Base-by-base conservation (phyloP, 805 yeast genomes). In the Cyberlindnera samutprakarnensis region DNA sequence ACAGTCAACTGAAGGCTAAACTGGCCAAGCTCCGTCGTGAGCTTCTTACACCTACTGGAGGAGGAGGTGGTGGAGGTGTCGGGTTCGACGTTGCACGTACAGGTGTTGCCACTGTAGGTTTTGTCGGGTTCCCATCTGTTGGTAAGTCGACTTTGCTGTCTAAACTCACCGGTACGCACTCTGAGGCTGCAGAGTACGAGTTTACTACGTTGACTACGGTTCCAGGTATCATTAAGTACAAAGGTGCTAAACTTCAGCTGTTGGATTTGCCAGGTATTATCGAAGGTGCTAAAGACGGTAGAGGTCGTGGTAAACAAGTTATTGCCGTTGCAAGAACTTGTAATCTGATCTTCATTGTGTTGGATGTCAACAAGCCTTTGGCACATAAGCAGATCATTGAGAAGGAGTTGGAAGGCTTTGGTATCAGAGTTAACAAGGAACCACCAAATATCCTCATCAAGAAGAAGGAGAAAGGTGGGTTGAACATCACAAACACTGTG, bases 301-400 rank as follows among this genome's bases (percentile, higher is more conserved):
- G 81, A 56, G 94, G 94, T 63, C 71, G 94, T 69, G 94, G 94
- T 70, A 80, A 73, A 47, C 98, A 92, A 62, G 98, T 92, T 35
- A 92, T 92, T 61, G 98, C 98, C 2, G 98, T 92, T 38, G 97
- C 97, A n/a, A 75, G 98, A 61, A 86, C 96, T 3, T 94, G 96
- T 56, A 88, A 92, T 56, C 66, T 92, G 50, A 72, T 92, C 31
- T 92, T 92, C 58, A 84, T 92, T 54, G 95, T 92, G 4, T 66
- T 92, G 51, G 99, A 92, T 57, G 98, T 92, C 35, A 86, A 87
- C 62, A 92, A 92, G 55, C 98, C 98, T 4, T 68, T 92, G 47
- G 88, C 82, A 41, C 97, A 92, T 60, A 92, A 92, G 54, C 82
- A 78, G 55, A 81, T 92, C 52, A 87, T 92, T 39, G 99, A 92